Percentiles rank a stretch among this genome's conserved stretches.
These are phyloP conservation scores for Melaleuca alternifolia DNA, from an alignment of 345 rosid genomes.

Conservation along the genomic window DNA sequence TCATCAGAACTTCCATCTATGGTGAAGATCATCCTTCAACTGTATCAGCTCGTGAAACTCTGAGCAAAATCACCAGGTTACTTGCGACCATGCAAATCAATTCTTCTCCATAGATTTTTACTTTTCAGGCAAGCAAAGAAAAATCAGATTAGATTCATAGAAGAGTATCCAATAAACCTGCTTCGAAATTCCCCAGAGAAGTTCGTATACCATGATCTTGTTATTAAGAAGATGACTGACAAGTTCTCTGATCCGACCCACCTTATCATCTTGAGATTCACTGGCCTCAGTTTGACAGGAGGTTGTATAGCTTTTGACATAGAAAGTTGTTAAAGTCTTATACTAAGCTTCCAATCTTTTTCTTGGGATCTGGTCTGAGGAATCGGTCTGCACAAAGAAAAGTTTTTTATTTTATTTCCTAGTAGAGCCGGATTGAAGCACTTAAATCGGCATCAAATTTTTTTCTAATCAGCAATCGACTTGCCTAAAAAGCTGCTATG, in stretches of 20 bases:
- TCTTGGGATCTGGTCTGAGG: background rate
- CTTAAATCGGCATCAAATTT: background rate
- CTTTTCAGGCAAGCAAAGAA: slow-evolving; percentile 20
- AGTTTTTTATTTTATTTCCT: background rate
- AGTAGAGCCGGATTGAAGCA: background rate
- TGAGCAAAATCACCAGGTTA: slow-evolving; percentile 77
- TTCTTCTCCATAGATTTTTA: slow-evolving; percentile 43
- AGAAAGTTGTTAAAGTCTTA: background rate
- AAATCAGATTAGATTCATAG: slow-evolving; percentile 27
- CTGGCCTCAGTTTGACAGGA: background rate
- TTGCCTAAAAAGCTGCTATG: background rate
- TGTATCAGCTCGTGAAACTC: slow-evolving; percentile 63
- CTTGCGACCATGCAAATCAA: slow-evolving; percentile 64
- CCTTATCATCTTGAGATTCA: background rate
- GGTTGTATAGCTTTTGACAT: background rate
- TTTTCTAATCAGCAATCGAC: background rate
- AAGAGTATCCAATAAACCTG: slow-evolving; percentile 24
- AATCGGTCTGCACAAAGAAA: background rate
- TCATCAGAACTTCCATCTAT: slow-evolving; percentile 71
- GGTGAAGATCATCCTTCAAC: slow-evolving; percentile 90
- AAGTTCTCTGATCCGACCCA: background rate
- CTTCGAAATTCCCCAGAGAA: slow-evolving; percentile 19
- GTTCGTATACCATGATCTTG: slow-evolving; percentile 7
- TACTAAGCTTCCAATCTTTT: background rate
- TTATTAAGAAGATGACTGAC: background rate